These are phyloP conservation scores for Eucalyptus polyanthemos DNA, from an alignment of 345 rosid genomes.

Conservation along the genomic window DNA sequence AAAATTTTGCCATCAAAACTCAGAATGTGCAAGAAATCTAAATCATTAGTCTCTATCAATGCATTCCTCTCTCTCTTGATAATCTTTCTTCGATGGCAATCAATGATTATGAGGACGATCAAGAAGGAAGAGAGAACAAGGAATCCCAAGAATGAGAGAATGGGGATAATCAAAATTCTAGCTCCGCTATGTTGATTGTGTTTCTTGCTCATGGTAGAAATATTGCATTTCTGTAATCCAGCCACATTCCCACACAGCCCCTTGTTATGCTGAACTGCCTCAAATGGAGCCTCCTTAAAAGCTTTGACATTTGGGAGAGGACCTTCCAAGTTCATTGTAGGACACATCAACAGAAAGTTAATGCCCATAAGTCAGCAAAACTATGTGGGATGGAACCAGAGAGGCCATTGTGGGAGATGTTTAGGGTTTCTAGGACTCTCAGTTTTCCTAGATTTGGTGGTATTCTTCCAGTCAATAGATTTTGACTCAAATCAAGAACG, in stretches of 20 bases:
- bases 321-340: background rate
- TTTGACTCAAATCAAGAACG: no score
- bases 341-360: slow-evolving; percentile 2
- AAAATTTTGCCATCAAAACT: background rate
- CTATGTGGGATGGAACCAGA: background rate
- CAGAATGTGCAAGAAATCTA: background rate
- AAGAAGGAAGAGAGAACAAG: background rate
- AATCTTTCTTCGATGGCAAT: background rate
- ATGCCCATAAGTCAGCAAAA: background rate
- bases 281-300: background rate
- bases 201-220: no score
- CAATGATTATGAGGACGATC: background rate
- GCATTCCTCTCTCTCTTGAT: background rate
- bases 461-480: no score
- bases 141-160: background rate
- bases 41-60: fast-evolving
- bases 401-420: slow-evolving; percentile 6
- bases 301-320: background rate
- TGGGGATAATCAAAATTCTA: background rate
- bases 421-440: background rate
- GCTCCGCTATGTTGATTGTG: no score
- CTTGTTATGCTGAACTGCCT: no score
- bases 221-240: no score
- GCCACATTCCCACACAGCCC: no score
- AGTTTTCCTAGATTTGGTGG: no score